Evolutionary conservation across 2,329 filamentous ascomycete species (phyloP).

Genomic region (Phialemoniopsis sp.): DNA sequence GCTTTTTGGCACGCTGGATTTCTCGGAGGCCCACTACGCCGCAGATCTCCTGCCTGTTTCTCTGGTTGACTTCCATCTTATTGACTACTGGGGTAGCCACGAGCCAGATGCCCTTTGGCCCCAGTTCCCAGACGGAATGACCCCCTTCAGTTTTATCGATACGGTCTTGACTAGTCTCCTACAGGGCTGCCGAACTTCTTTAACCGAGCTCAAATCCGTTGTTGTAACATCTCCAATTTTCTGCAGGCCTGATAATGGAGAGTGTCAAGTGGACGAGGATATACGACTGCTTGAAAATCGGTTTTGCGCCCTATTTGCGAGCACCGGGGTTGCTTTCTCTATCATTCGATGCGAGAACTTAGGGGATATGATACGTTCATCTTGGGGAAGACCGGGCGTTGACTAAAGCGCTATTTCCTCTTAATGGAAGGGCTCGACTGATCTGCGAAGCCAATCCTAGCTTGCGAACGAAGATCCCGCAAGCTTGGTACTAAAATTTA

Average conservation of each 20-base stretch:
- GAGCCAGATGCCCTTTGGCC: slow-evolving; percentile 9
- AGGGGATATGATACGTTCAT: slow-evolving; percentile 8
- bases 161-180: slow-evolving; percentile 9
- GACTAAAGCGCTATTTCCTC: slow-evolving; percentile 8
- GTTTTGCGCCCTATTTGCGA: slow-evolving; percentile 8
- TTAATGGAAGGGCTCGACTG: slow-evolving; percentile 8
- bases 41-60: slow-evolving; percentile 8
- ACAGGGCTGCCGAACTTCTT: slow-evolving; percentile 8
- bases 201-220: slow-evolving; percentile 9
- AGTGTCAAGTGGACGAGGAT: slow-evolving; percentile 8
- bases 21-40: slow-evolving; percentile 7
- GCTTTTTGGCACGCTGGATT: slow-evolving; percentile 8
- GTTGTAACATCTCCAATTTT: slow-evolving; percentile 8
- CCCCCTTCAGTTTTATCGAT: slow-evolving; percentile 8
- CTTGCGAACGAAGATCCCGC: neutral
- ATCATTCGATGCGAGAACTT: slow-evolving; percentile 8
- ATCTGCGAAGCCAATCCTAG: slow-evolving; percentile 9
- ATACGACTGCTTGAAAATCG: slow-evolving; percentile 9
- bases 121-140: slow-evolving; percentile 8
- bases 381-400: slow-evolving; percentile 9
- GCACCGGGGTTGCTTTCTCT: slow-evolving; percentile 9
- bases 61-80: slow-evolving; percentile 8
- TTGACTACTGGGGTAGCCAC: slow-evolving; percentile 9
- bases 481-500: too few species aligned
- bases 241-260: slow-evolving; percentile 8